A percentile compares a stretch with the other conserved stretches of the same genome.
These are phyloP conservation scores for Zymoseptoria crescenta DNA, from an alignment of 2,329 filamentous ascomycete species.

Conservation along the genomic window DNA sequence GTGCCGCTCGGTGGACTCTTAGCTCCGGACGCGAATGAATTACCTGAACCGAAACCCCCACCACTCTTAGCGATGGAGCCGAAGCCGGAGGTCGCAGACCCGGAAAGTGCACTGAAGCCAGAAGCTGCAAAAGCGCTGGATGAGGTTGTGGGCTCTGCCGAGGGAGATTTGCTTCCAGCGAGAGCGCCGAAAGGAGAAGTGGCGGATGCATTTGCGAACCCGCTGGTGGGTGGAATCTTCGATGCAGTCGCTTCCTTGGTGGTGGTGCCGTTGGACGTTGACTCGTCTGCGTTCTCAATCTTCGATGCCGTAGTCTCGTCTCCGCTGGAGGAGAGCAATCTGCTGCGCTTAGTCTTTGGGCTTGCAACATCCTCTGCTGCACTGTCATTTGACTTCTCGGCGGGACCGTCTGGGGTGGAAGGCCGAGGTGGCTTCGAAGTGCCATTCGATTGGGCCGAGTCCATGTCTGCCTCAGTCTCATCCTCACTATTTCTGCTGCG, in stretches of 20 bases:
- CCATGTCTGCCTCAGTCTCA: constrained; percentile 13
- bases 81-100: constrained; percentile 32
- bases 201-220: constrained; percentile 39
- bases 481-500: constrained; percentile 23
- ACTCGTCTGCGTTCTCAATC: constrained; percentile 15
- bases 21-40: constrained; percentile 22
- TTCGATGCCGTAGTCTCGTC: neutral
- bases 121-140: constrained; percentile 45
- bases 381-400: constrained; percentile 11
- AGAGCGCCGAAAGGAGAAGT: constrained; percentile 43
- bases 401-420: constrained; percentile 15
- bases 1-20: constrained; percentile 31
- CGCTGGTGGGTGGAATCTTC: constrained; percentile 27
- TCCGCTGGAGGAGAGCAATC: constrained; percentile 29
- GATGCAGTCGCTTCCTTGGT: constrained; percentile 14
- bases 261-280: constrained; percentile 18
- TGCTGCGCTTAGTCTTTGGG: constrained; percentile 44
- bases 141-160: constrained; percentile 31
- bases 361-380: constrained; percentile 28
- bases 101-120: constrained; percentile 38
- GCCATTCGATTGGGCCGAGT: constrained; percentile 21
- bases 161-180: constrained; percentile 29
- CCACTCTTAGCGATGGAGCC: constrained; percentile 27
- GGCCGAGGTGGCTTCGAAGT: constrained; percentile 13
- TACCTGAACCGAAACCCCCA: constrained; percentile 26